phyloP scores from a whole-genome alignment of 306 rosid genomes.

The Begonia fuchsioides region DNA sequence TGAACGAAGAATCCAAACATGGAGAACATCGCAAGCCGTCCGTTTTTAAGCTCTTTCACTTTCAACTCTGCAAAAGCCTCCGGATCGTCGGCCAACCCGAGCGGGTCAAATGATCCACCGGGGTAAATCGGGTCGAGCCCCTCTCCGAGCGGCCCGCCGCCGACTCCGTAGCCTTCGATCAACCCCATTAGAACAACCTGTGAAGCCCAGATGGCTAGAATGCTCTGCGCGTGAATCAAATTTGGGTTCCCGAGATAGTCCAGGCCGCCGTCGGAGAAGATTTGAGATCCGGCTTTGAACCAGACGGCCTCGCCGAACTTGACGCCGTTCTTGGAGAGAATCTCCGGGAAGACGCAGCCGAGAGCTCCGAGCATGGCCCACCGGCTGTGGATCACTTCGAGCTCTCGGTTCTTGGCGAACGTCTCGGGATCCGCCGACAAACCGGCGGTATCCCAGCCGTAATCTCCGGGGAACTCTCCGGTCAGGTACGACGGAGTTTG shows the following conservation, averaged over 20 bases:
- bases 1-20: conserved; percentile 59
- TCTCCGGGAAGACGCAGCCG: no score
- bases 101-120: conserved; percentile 2
- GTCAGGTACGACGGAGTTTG: conserved; percentile 61
- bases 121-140: conserved; percentile 47
- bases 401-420: conserved; percentile 52
- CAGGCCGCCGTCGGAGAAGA: conserved; percentile 2
- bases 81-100: conserved; percentile 47
- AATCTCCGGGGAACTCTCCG: no score
- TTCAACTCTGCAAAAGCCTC: no score
- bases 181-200: conserved; percentile 93
- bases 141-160: conserved; percentile 88
- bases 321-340: conserved; percentile 22
- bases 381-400: conserved; percentile 11
- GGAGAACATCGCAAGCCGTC: conserved; percentile 5
- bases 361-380: no score
- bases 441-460: no score
- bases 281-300: no score
- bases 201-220: conserved; percentile 46
- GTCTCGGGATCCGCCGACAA: conserved; percentile 72
- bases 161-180: conserved; percentile 70
- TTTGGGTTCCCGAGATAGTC: conserved; percentile 55
- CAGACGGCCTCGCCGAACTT: conserved; percentile 35
- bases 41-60: no score
- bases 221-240: conserved; percentile 32